Percentiles rank a stretch among this genome's conserved stretches.
Evolutionary conservation across 208 protist species (phyloP).

Genomic region (Acanthamoeba sp.): DNA sequence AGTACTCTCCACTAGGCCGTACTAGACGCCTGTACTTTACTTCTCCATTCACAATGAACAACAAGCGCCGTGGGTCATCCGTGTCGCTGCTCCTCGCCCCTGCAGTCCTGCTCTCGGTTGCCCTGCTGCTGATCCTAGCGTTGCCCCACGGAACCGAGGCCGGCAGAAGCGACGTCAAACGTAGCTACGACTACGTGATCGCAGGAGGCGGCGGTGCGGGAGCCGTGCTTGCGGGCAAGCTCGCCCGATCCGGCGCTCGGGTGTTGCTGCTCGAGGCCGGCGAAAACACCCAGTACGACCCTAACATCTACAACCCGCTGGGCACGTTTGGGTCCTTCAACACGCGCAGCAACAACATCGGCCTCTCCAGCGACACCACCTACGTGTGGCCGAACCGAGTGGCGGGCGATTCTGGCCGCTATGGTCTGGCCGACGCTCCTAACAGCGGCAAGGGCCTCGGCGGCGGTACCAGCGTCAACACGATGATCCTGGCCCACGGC

Average conservation of each 20-base stretch:
- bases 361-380: background rate
- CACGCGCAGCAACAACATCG: background rate
- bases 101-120: background rate
- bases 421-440: background rate
- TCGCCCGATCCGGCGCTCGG: background rate
- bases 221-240: background rate
- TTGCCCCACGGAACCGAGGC: background rate
- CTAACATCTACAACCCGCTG: background rate
- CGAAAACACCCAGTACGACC: background rate
- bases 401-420: background rate
- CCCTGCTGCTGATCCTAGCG: background rate
- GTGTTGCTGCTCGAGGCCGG: background rate
- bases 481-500: background rate
- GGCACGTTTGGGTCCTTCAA: background rate
- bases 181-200: background rate
- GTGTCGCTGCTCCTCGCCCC: too few species aligned
- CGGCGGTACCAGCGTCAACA: background rate
- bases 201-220: background rate
- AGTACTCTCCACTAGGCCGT: too few species aligned
- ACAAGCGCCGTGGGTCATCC: too few species aligned
- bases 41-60: too few species aligned
- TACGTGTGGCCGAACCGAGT: background rate
- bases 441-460: slow-evolving; percentile 5
- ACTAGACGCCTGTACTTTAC: too few species aligned
- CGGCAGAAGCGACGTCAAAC: background rate